Evolutionary conservation across 2,329 filamentous ascomycete species (phyloP).

Genomic region (Didymella pomorum): DNA sequence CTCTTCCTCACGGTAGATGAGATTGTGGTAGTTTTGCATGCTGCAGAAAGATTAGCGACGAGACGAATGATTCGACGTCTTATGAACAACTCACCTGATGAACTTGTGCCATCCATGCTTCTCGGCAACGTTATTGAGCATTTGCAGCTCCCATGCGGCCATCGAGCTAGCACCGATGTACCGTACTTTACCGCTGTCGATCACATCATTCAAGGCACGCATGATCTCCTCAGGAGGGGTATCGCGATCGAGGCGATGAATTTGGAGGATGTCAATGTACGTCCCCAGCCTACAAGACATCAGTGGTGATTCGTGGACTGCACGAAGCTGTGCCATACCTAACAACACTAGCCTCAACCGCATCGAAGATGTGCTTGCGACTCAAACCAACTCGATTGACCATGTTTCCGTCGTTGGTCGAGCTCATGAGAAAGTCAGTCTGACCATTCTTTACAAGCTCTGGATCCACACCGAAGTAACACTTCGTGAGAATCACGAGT

Average conservation of each 20-base stretch:
- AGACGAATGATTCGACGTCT: not conserved
- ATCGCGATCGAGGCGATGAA: not conserved
- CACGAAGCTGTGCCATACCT: not conserved
- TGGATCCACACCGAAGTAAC: not conserved
- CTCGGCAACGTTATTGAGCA: not conserved
- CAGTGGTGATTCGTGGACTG: not conserved
- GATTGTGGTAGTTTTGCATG: not conserved
- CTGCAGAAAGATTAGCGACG: not conserved
- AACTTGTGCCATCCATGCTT: not conserved
- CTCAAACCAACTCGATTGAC: not conserved
- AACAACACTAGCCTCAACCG: not conserved
- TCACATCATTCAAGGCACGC: not conserved
- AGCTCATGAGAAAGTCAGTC: not conserved
- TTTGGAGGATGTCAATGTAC: not conserved
- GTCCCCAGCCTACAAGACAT: not conserved
- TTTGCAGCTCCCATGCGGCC: not conserved
- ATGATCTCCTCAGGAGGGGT: not conserved
- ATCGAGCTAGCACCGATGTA: not conserved
- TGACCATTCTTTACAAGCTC: not conserved
- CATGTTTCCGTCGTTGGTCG: not conserved
- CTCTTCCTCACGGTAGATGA: slow-evolving; percentile 57
- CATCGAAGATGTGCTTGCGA: not conserved
- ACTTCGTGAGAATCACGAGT: too few species aligned
- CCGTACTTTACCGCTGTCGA: not conserved
- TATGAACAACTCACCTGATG: not conserved